phyloP scores from a whole-genome alignment of 768 basidiomycete species.

The Boletus subcaerulescens region DNA sequence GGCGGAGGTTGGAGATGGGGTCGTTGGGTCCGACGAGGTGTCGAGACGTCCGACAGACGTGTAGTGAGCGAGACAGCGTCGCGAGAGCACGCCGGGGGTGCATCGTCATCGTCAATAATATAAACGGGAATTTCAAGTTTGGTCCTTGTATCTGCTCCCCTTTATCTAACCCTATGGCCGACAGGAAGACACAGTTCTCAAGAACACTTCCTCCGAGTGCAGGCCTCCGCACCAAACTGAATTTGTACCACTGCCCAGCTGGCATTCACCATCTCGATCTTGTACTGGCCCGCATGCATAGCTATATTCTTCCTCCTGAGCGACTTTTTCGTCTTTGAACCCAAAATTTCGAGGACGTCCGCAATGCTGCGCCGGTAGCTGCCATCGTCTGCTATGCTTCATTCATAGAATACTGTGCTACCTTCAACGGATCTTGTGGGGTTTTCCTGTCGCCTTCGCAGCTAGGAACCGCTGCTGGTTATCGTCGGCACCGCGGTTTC shows the following conservation, averaged over 20 bases:
- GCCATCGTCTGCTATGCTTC: conserved; percentile 46
- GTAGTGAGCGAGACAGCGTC: conserved; percentile 13
- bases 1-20: conserved; percentile 75
- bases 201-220: conserved; percentile 27
- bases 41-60: conserved; percentile 24
- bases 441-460: conserved; percentile 23
- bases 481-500: background rate
- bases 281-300: conserved; percentile 87
- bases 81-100: background rate
- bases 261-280: conserved; percentile 46
- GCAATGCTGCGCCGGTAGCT: conserved; percentile 14
- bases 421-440: conserved; percentile 57
- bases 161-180: background rate
- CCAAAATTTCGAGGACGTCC: conserved; percentile 41
- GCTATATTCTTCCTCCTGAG: conserved; percentile 49
- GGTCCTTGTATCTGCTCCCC: too few species aligned
- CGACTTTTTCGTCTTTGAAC: conserved; percentile 70
- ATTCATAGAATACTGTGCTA: conserved; percentile 69
- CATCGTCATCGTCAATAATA: background rate
- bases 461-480: too few species aligned
- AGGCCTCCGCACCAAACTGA: background rate
- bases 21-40: conserved; percentile 69
- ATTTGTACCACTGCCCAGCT: conserved; percentile 27
- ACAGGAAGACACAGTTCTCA: conserved; percentile 29
- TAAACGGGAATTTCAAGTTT: too few species aligned